Evolutionary conservation across 139 green algal genomes (phyloP), one percentile per base, ranked within the genome.

Genomic region (Asterochloris sp.): DNA sequence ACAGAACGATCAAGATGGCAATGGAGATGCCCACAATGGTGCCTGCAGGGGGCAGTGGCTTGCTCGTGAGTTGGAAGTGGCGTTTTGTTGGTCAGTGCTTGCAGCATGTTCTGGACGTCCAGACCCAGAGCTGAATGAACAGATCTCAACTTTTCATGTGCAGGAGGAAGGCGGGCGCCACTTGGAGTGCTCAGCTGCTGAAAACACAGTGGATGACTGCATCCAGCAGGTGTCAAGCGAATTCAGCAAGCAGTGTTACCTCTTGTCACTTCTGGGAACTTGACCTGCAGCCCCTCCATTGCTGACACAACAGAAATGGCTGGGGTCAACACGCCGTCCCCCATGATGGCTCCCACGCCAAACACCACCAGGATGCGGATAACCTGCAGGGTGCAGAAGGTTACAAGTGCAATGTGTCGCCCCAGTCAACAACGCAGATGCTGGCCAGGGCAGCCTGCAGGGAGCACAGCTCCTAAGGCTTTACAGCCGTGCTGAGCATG

Each of bases 1-100:
- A 95, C 12, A 95, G 84, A 13, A 85, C 13, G 6, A 83, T 68
- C 24, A 95, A 67, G 74, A 90, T 89, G 19, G 17, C 83, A 21
- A 79, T n/a, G 60, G 85, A 47, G 27, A 89, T 83, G 23, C 74
- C 79, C 13, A 83, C 68, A 27, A 87, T 87, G 17, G 28, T 66
- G 14, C 60, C 82, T 83, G 80, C 69, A 73, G 21, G 14, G 10
- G 21, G 19, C 54, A 10, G 47, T 0, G 15, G n/a, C 8, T 28
- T 74, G 24, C 17, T 76, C 8, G 23, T 76, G 14, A 73, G 66
- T 26, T 26, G 66, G 21, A 73, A 73, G 8, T 8, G 19, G 19
- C 19, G 2, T 9, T 2, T 10, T 54, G 38, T 54, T 54, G 38
- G 38, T 6, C 38, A 54, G 38, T 54, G 4, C 38, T 6, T 54